Conservation (phyloP, 768 basidiomycete genomes). For the Tephrocybe sp. region DNA sequence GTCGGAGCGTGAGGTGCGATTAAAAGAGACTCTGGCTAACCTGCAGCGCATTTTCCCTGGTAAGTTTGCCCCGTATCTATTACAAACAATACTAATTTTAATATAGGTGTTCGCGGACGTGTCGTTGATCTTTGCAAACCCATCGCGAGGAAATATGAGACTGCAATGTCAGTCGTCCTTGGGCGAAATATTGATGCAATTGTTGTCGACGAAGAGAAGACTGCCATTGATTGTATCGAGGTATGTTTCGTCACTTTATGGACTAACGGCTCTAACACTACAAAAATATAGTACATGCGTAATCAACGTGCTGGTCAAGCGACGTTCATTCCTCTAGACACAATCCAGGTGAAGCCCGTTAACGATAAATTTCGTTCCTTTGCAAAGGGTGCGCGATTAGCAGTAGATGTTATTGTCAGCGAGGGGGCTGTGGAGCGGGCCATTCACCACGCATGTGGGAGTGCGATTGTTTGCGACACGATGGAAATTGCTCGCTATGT, state of each 20-base stretch:
- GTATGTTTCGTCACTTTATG: slow-evolving; percentile 33
- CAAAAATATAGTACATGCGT: slow-evolving; percentile 72
- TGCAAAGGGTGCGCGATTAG: slow-evolving; percentile 81
- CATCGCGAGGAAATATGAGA: slow-evolving; percentile 87
- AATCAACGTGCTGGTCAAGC: slow-evolving; percentile 94
- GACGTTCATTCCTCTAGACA: slow-evolving; percentile 98
- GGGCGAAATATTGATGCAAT: slow-evolving; percentile 95
- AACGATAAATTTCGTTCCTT: slow-evolving; percentile 95
- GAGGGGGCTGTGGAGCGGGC: slow-evolving; percentile 88
- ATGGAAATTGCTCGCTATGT: slow-evolving; percentile 91
- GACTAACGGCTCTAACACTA: neutral
- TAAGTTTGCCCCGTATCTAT: slow-evolving; percentile 21
- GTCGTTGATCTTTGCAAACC: slow-evolving; percentile 95
- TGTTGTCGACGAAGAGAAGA: slow-evolving; percentile 96
- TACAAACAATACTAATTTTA: neutral
- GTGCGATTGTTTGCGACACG: slow-evolving; percentile 91
- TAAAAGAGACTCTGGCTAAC: slow-evolving; percentile 83
- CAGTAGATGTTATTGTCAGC: slow-evolving; percentile 82
- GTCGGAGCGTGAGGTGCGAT: slow-evolving; percentile 74
- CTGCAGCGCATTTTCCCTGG: slow-evolving; percentile 91
- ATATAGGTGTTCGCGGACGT: slow-evolving; percentile 83
- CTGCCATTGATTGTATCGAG: slow-evolving; percentile 97
- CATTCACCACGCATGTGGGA: slow-evolving; percentile 96
- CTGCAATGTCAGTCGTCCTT: slow-evolving; percentile 86
- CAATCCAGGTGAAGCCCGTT: slow-evolving; percentile 89